Conservation (phyloP, 2,329 filamentous ascomycete genomes). For the Trichoderma gracile region DNA sequence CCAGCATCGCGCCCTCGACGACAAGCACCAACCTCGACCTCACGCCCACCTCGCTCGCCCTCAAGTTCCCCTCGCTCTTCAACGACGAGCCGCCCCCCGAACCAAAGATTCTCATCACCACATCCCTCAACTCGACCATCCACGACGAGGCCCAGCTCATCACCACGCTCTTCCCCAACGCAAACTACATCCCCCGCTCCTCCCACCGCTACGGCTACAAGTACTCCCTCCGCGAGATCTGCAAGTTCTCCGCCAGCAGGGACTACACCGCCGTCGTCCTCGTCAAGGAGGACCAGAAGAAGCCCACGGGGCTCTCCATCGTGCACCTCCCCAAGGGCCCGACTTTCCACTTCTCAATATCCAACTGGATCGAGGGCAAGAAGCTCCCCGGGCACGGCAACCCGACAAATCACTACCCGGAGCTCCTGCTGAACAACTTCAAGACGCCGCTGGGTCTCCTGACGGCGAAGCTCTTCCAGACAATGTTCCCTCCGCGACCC, state of each 20-base stretch:
- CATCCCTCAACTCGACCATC: constrained; percentile 82
- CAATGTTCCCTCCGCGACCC: constrained; percentile 66
- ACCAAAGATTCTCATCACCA: constrained; percentile 91
- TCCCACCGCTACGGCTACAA: constrained; percentile 83
- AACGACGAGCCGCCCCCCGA: constrained; percentile 57
- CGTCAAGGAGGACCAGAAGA: constrained; percentile 86
- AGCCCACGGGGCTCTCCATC: constrained; percentile 76
- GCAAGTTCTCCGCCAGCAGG: constrained; percentile 77
- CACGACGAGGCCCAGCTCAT: constrained; percentile 80
- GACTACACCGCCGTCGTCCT: constrained; percentile 83
- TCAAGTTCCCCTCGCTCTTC: constrained; percentile 65
- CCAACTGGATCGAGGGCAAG: constrained; percentile 86
- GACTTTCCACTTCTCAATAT: constrained; percentile 89
- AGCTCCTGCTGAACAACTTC: constrained; percentile 92
- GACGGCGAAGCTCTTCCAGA: constrained; percentile 76
- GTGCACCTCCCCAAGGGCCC: constrained; percentile 82
- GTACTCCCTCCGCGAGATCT: constrained; percentile 89
- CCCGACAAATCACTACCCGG: constrained; percentile 85
- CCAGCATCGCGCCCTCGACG: constrained; percentile 58
- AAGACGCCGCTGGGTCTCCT: constrained; percentile 87
- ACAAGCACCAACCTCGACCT: constrained; percentile 65
- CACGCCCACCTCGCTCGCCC: constrained; percentile 59
- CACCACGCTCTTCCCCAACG: constrained; percentile 80
- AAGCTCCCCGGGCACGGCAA: constrained; percentile 87
- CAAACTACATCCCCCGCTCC: constrained; percentile 82